These are phyloP conservation scores for Crotalaria pallida DNA, from an alignment of 306 rosid species.

Conservation along the genomic window DNA sequence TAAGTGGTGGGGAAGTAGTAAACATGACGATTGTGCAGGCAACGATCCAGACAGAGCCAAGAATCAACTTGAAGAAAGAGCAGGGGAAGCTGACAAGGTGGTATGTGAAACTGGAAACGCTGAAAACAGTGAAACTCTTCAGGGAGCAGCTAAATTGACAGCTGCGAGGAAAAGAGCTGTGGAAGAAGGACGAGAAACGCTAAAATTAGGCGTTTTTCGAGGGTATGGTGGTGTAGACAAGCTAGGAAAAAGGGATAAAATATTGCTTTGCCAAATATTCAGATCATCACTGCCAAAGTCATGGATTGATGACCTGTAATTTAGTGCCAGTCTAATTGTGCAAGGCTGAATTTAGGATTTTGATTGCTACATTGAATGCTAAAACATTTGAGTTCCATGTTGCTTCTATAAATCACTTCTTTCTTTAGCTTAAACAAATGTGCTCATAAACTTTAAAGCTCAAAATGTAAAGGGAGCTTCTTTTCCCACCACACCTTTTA, in stretches of 20 bases:
- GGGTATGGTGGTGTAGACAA: conserved; percentile 45
- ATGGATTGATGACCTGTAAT: conserved; percentile 41
- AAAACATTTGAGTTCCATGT: not conserved
- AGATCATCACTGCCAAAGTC: conserved; percentile 52
- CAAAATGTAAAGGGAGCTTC: too few species aligned
- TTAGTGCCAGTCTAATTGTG: not conserved
- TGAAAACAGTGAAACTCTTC: conserved; percentile 18
- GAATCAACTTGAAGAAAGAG: conserved; percentile 18
- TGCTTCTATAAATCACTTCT: too few species aligned
- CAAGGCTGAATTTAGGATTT: not conserved
- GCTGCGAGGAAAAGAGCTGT: conserved; percentile 46
- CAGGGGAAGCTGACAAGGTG: conserved; percentile 28
- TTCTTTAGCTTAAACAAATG: too few species aligned
- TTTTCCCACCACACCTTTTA: too few species aligned
- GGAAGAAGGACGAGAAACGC: conserved; percentile 63
- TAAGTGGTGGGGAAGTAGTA: conserved; percentile 84
- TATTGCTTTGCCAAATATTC: conserved; percentile 61
- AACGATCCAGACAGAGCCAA: conserved; percentile 20
- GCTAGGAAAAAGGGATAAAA: conserved; percentile 50
- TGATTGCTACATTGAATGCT: not conserved
- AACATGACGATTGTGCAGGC: conserved; percentile 17
- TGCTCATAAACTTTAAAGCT: too few species aligned
- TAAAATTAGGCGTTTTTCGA: conserved; percentile 44
- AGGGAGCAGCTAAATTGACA: conserved; percentile 48
- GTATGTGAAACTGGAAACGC: conserved; percentile 26